Evolutionary conservation across 2,329 filamentous ascomycete species (phyloP).

Genomic region (Akanthomyces muscarius): DNA sequence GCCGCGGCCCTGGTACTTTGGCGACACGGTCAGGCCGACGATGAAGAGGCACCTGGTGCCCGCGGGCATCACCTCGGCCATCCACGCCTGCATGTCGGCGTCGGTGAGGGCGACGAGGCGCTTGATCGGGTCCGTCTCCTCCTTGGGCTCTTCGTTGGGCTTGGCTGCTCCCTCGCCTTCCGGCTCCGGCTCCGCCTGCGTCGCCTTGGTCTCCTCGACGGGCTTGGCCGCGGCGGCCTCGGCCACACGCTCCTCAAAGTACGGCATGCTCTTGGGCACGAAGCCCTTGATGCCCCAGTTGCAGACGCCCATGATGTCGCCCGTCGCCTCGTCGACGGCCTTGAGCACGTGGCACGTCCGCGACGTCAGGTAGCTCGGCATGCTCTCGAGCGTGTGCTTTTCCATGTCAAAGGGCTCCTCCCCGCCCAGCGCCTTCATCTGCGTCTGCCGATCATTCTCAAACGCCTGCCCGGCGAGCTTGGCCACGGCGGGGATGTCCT

Average conservation of each 20-base stretch:
- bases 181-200: slow-evolving; percentile 8
- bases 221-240: background rate
- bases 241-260: slow-evolving; percentile 18
- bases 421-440: slow-evolving; percentile 32
- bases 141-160: no score
- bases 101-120: slow-evolving; percentile 29
- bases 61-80: slow-evolving; percentile 29
- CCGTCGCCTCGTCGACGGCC: slow-evolving; percentile 29
- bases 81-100: slow-evolving; percentile 30
- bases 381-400: slow-evolving; percentile 23
- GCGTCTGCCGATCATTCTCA: slow-evolving; percentile 31
- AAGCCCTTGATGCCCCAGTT: slow-evolving; percentile 33
- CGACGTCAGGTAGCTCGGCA: slow-evolving; percentile 24
- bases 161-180: background rate
- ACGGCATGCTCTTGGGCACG: slow-evolving; percentile 23
- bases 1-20: slow-evolving; percentile 28
- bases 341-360: slow-evolving; percentile 29
- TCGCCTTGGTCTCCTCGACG: background rate
- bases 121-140: slow-evolving; percentile 25
- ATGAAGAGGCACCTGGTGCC: slow-evolving; percentile 32
- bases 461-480: slow-evolving; percentile 30
- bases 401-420: slow-evolving; percentile 28
- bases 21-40: slow-evolving; percentile 29
- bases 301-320: slow-evolving; percentile 28
- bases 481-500: slow-evolving; percentile 29